Base-by-base conservation (phyloP, 1,284 basidiomycete genomes). In the Serendipita sp. region DNA sequence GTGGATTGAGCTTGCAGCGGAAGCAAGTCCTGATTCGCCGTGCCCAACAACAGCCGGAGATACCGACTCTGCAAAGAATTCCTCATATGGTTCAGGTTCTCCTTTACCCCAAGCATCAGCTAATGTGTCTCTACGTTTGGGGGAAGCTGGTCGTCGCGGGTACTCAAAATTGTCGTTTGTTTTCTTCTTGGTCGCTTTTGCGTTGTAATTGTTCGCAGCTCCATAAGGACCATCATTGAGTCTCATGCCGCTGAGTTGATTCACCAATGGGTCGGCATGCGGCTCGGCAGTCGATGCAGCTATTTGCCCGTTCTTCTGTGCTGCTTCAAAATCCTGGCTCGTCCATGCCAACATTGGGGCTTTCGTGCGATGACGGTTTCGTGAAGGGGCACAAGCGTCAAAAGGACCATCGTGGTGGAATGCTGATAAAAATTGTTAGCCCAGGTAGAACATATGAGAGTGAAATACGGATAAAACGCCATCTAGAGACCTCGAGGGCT, bases 391-490 rank as follows among this genome's bases (percentile, higher is more conserved):
- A 70, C 88, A 91, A 32, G 89, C 89, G 71, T 91, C 88, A 71
- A 91, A 91, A 4, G 88, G 88, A 29, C 89, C 88, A 70, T 91
- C 89, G 69, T 91, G 89, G 70, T 91, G 88, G 74, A 91, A 88
- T 81, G 88, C 88, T 91, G 67, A 49, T 38, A 42, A 34, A 35
- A 55, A 60, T 64, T 58, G 42, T 45, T 35, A 34, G n/a, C 32
- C 50, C 22, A 26, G 34, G 6, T 49, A 5, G 6, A n/a, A 17
- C 45, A 32, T 30, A 58, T 15, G 10, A 15, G 15, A 17, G 5
- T 30, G 45, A 49, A 8, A 58, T 6, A n/a, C 10, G 26, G 26
- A n/a, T 35, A 8, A 30, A 58, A 22, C 8, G 15, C 30, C 15
- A 58, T n/a, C 53, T 8, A 58, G 53, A 35, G 15, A 30, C 8